A percentile compares a stretch with the other conserved stretches of the same genome.
These are phyloP conservation scores for Stylosanthes scabra DNA, from an alignment of 331 rosid genomes.

Conservation along the genomic window DNA sequence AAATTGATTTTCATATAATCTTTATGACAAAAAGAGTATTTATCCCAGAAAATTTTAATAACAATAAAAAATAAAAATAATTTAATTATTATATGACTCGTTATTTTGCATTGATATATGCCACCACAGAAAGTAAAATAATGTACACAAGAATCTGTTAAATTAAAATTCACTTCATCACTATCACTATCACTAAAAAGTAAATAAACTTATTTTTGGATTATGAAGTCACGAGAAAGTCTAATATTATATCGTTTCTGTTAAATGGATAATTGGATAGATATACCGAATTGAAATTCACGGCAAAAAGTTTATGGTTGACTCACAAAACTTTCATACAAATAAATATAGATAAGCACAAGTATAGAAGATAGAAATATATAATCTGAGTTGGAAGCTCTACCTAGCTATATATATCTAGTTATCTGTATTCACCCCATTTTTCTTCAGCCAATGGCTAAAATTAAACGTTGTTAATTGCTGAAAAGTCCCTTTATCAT, in stretches of 20 bases:
- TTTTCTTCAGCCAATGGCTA: constrained; percentile 14
- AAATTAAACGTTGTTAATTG: background rate
- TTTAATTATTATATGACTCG: background rate
- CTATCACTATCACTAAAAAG: background rate
- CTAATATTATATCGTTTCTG: background rate
- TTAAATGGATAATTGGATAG: constrained; percentile 13
- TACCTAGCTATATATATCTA: too few species aligned
- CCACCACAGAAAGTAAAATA: background rate
- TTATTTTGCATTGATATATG: too few species aligned
- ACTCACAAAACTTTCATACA: background rate
- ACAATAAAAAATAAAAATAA: background rate
- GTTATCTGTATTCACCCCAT: constrained; percentile 8
- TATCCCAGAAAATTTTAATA: too few species aligned
- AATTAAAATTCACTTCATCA: background rate
- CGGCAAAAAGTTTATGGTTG: background rate
- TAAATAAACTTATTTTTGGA: background rate
- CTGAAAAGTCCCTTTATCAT: background rate
- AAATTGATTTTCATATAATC: too few species aligned
- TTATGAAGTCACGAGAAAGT: constrained; percentile 11
- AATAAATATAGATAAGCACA: constrained; percentile 36
- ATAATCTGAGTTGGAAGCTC: constrained; percentile 26
- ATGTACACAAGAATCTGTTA: background rate
- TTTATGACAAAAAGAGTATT: too few species aligned
- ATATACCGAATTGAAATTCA: background rate
- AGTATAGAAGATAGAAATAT: background rate